phyloP scores from a whole-genome alignment of 176 grass and related monocot genomes.

The Rhynchospora breviuscula region DNA sequence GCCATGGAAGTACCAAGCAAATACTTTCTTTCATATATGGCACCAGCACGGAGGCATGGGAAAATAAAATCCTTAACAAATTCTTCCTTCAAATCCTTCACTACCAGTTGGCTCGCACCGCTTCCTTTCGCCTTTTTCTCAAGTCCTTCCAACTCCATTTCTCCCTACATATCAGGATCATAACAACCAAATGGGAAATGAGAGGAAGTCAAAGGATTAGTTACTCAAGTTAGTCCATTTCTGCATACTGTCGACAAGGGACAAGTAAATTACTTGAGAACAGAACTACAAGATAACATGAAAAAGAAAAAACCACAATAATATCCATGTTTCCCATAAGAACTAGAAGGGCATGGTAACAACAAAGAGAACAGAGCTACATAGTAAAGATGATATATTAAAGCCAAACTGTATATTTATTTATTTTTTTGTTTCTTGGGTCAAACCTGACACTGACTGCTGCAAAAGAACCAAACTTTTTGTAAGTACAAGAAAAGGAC shows the following conservation, averaged over 20 bases:
- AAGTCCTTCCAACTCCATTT: slow-evolving; percentile 85
- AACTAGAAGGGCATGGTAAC: neutral
- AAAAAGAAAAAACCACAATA: neutral
- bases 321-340: slow-evolving; percentile 11
- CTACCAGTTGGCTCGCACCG: slow-evolving; percentile 93
- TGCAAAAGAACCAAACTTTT: neutral
- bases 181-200: slow-evolving; percentile 5
- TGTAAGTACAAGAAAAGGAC: neutral
- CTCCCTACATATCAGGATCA: slow-evolving; percentile 39
- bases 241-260: neutral
- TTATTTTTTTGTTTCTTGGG: no score
- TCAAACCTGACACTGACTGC: neutral
- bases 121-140: slow-evolving; percentile 94
- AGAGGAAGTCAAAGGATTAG: slow-evolving; percentile 1
- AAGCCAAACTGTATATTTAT: neutral
- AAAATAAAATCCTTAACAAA: slow-evolving; percentile 93
- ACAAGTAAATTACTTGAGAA: neutral
- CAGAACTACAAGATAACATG: neutral
- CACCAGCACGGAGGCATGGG: slow-evolving; percentile 82
- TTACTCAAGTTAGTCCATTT: neutral
- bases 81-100: slow-evolving; percentile 92
- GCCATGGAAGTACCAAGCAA: slow-evolving; percentile 97
- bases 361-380: neutral
- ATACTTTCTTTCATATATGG: slow-evolving; percentile 98
- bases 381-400: neutral